phyloP scores from a whole-genome alignment of 73 alveolate species.

The Paraurostyla sp. region DNA sequence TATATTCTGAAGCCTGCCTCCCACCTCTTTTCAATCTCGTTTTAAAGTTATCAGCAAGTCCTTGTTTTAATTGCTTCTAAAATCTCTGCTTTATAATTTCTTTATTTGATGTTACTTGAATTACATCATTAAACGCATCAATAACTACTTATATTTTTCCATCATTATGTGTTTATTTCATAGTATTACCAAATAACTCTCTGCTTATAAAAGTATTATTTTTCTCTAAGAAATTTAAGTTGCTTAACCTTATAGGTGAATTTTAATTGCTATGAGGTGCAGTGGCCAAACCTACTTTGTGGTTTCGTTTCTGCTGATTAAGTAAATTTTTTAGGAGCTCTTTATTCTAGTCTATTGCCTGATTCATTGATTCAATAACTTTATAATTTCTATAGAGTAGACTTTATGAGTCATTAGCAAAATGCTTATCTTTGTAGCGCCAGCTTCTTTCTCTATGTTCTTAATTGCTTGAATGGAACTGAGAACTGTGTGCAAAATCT shows the following conservation, averaged over 20 bases:
- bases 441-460: neutral
- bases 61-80: neutral
- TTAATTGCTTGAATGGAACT: too few relatives aligned
- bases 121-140: constrained; percentile 63
- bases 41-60: neutral
- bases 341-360: constrained; percentile 37
- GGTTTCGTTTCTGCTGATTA: neutral
- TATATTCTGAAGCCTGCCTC: neutral
- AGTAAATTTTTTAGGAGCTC: constrained; percentile 19
- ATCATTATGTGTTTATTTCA: neutral
- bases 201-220: neutral
- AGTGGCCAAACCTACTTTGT: neutral
- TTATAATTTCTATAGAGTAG: constrained; percentile 12
- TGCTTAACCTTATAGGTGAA: neutral
- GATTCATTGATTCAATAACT: constrained; percentile 23
- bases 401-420: constrained; percentile 7
- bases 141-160: neutral
- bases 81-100: neutral
- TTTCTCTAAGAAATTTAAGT: neutral
- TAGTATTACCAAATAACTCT: neutral
- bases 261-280: neutral
- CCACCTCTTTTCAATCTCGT: neutral
- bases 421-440: constrained; percentile 15
- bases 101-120: neutral
- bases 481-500: neutral